These are phyloP conservation scores for Fallopia convolvulus DNA, from an alignment of 148 eudicot species.

Conservation along the genomic window DNA sequence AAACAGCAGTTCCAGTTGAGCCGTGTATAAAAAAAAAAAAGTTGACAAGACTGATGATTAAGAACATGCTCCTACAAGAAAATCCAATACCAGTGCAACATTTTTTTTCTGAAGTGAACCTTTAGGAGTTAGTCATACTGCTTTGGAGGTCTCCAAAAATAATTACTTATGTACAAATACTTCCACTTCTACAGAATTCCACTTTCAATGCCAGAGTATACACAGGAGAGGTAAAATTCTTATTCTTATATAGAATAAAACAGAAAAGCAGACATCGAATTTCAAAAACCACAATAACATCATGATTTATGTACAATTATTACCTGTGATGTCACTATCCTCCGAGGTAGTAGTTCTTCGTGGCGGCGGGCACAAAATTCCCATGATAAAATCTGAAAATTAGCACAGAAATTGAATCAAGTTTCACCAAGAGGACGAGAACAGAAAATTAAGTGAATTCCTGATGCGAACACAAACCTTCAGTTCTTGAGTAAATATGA, in stretches of 20 bases:
- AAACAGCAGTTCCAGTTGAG: neutral
- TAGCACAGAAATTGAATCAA: conserved; percentile 6
- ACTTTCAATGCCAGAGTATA: neutral
- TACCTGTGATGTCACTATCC: conserved; percentile 94
- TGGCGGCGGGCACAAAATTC: conserved; percentile 92
- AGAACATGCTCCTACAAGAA: neutral
- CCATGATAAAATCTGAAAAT: conserved; percentile 71
- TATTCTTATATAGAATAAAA: neutral
- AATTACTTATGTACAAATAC: neutral
- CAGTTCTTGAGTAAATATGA: conserved; percentile 72
- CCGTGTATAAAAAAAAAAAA: neutral
- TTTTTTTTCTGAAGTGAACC: neutral
- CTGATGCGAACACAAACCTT: conserved; percentile 35
- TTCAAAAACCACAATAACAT: neutral
- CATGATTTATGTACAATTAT: neutral
- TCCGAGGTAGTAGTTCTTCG: conserved; percentile 90
- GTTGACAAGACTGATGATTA: neutral
- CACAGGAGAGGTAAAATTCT: neutral
- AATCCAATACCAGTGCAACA: neutral
- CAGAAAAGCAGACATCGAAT: neutral
- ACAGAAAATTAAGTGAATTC: neutral
- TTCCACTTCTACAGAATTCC: neutral
- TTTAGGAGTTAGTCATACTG: neutral
- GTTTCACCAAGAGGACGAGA: conserved; percentile 5
- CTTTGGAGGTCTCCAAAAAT: neutral